Conservation (phyloP, 1,139 yeast genomes). For the Pichia sp. region DNA sequence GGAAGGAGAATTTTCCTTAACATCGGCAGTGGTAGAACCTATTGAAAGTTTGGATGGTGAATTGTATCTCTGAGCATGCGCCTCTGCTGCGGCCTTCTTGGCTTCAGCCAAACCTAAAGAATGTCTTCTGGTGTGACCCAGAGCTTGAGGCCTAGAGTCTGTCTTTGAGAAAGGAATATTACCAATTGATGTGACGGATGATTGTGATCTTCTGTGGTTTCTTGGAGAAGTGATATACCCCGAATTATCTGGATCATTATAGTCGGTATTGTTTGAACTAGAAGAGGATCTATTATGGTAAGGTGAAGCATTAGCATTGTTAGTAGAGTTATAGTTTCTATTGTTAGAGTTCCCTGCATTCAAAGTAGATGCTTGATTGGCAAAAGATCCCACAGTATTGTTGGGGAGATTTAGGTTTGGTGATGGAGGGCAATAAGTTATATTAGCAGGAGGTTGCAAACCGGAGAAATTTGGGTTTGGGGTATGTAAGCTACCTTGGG, state of each 20-base stretch:
- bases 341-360: background rate
- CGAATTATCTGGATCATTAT: slow-evolving; percentile 12
- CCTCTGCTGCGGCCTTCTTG: slow-evolving; percentile 92
- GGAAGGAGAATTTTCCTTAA: background rate
- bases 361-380: slow-evolving; percentile 2
- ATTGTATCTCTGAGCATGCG: slow-evolving; percentile 57
- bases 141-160: slow-evolving; percentile 25
- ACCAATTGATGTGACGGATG: slow-evolving; percentile 24
- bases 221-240: slow-evolving; percentile 12
- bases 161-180: slow-evolving; percentile 16
- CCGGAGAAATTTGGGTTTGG: slow-evolving; percentile 13
- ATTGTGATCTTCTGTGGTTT: slow-evolving; percentile 28
- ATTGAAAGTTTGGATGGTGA: slow-evolving; percentile 29
- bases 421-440: slow-evolving; percentile 1
- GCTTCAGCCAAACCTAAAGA: slow-evolving; percentile 92
- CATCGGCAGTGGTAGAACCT: slow-evolving; percentile 19
- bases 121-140: slow-evolving; percentile 86
- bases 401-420: too few relatives aligned
- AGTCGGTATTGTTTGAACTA: slow-evolving; percentile 20
- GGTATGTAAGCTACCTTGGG: slow-evolving; percentile 18
- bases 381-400: too few relatives aligned
- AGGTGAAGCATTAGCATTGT: background rate
- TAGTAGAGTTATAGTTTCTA: background rate
- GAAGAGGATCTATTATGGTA: slow-evolving; percentile 25
- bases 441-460: slow-evolving; percentile 23